Base-by-base conservation (phyloP, 345 rosid genomes). In the Gossypium longicalyx region DNA sequence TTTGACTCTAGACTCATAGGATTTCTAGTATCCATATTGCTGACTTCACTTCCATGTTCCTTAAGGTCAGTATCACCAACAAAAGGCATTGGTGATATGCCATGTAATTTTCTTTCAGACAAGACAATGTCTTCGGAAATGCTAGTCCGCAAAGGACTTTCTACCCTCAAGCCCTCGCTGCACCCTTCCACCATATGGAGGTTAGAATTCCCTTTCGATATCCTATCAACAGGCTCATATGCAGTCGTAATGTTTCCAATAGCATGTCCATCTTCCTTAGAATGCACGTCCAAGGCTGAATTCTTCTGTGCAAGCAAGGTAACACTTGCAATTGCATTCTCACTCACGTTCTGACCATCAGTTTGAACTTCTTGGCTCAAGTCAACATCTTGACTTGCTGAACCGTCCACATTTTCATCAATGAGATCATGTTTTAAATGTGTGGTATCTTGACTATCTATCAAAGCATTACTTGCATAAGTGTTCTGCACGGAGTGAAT, bases 101-200 rank as follows among this genome's bases (percentile, higher is more conserved):
- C 68, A 41, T 13, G 67, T 23, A 65, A 27, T 76, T 74, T 64
- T 13, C 71, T 76, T 66, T 45, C 62, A 57, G 70, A 71, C 49
- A 78, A 58, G 25, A 71, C 77, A 49, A 71, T 72, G 67, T 78
- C 71, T 71, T 74, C 80, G 72, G 58, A 72, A 71, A 59, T 70
- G 44, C 70, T 54, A 43, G 63, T 81, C 73, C 73, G 80, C 16
- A 60, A 25, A 73, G 56, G 66, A 67, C 20, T 54, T 12, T 67
- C 56, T 57, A 57, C 47, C 72, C 68, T 9, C 53, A 44, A 45
- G 52, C 76, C 79, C 77, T 79, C 77, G 29, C 71, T 81, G 68
- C 73, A 77, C 77, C 77, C 81, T 83, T 85, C 87, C 66, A 79
- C 78, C n/a, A 68, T 44, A 53, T 78, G 72, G 58, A 75, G 73